phyloP scores from a whole-genome alignment of 345 rosid species.

The Brassica juncea region DNA sequence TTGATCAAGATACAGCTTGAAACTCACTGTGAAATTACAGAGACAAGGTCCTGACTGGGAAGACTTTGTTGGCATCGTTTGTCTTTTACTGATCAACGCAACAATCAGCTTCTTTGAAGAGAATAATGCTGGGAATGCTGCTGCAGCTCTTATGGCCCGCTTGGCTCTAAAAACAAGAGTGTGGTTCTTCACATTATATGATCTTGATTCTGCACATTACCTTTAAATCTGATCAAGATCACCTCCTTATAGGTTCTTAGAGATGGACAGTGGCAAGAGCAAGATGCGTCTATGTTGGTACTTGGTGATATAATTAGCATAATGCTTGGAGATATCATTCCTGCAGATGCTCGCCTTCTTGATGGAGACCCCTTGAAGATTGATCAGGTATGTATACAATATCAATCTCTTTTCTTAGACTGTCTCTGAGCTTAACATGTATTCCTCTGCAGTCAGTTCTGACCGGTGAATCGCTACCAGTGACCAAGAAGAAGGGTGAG shows the following conservation, averaged over 20 bases:
- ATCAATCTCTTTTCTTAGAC: not conserved
- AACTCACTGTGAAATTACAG: constrained; percentile 49
- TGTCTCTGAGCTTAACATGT: not conserved
- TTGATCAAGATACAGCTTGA: not conserved
- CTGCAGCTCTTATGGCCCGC: constrained; percentile 90
- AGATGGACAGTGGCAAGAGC: constrained; percentile 93
- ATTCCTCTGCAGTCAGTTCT: constrained; percentile 73
- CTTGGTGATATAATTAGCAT: constrained; percentile 96
- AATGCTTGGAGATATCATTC: constrained; percentile 94
- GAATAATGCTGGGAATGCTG: constrained; percentile 93
- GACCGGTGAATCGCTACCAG: constrained; percentile 93
- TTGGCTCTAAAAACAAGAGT: constrained; percentile 92
- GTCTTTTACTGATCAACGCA: constrained; percentile 80
- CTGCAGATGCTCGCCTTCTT: constrained; percentile 91
- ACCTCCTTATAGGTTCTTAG: constrained; percentile 70
- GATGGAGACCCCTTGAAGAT: constrained; percentile 93
- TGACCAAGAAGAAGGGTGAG: constrained; percentile 88
- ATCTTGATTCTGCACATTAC: not conserved
- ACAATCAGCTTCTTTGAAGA: constrained; percentile 96
- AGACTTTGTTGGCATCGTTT: constrained; percentile 86
- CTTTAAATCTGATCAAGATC: constrained; percentile 4
- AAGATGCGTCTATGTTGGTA: constrained; percentile 76
- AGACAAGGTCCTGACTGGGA: constrained; percentile 96
- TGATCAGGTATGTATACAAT: constrained; percentile 67
- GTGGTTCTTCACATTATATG: constrained; percentile 13